These are phyloP conservation scores for Alternaria dauci DNA, from an alignment of 2,329 filamentous ascomycete genomes.

Conservation along the genomic window DNA sequence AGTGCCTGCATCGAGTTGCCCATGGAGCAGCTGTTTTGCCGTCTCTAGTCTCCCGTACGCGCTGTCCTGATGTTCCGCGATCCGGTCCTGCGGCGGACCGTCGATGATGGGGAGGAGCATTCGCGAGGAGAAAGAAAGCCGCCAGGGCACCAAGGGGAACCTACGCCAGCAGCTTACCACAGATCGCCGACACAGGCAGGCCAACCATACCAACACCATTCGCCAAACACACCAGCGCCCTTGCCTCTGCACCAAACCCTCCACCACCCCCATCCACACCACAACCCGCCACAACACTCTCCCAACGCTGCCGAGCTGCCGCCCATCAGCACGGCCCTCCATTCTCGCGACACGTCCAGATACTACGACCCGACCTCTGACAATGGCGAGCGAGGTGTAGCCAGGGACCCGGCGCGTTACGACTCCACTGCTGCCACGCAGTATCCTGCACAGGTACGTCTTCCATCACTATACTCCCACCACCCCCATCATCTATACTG, in stretches of 20 bases:
- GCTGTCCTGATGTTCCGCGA: slow-evolving; percentile 40
- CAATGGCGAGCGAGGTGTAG: slow-evolving; percentile 49
- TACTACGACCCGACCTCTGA: slow-evolving; percentile 62
- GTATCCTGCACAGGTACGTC: slow-evolving; percentile 44
- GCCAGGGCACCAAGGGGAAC: slow-evolving; percentile 46
- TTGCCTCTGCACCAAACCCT: slow-evolving; percentile 41
- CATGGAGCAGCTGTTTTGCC: slow-evolving; percentile 21
- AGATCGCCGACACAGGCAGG: slow-evolving; percentile 49
- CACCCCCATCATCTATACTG: neutral
- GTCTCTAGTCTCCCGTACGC: slow-evolving; percentile 12
- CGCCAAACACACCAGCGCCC: slow-evolving; percentile 46
- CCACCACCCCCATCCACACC: slow-evolving; percentile 38
- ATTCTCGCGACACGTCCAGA: slow-evolving; percentile 53
- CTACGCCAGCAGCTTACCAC: slow-evolving; percentile 46
- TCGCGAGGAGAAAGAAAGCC: slow-evolving; percentile 45
- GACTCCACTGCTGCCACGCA: slow-evolving; percentile 27
- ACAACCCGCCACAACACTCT: slow-evolving; percentile 23
- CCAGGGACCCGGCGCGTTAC: slow-evolving; percentile 43
- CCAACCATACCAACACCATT: slow-evolving; percentile 48
- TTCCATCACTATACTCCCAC: slow-evolving; percentile 5
- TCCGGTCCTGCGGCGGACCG: slow-evolving; percentile 39
- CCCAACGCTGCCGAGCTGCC: slow-evolving; percentile 53
- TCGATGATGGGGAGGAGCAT: slow-evolving; percentile 41
- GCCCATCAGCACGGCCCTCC: slow-evolving; percentile 51
- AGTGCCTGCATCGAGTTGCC: slow-evolving; percentile 16